Evolutionary conservation across 2,329 filamentous ascomycete genomes (phyloP), one percentile per base, ranked within the genome.

Genomic region (Diaporthe sp.): DNA sequence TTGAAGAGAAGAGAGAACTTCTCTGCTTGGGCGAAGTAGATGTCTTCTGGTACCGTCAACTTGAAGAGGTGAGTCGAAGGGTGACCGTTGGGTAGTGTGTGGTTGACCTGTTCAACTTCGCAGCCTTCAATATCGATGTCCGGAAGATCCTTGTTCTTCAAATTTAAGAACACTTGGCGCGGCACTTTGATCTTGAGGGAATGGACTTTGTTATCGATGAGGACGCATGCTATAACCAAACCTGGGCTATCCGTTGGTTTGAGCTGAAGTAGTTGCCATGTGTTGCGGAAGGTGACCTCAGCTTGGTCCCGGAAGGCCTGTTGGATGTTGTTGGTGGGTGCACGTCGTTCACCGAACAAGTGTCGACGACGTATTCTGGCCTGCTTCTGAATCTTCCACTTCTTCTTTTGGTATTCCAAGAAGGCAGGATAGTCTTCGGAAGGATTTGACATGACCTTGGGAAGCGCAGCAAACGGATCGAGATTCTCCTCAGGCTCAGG

Each of bases 321-420:
- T 78, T 92, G 90, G 78, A 93, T 89, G 76, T 91, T 91, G 80
- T 84, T 89, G 54, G 89, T 89, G 73, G 92, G 93, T 15, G 87
- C 86, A 75, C 92, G 90, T 74, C 93, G 92, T 80, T 99, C 96
- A 75, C 97, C 97, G 80, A 99, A 99, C 0, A 99, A 87, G 82
- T 99, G 97, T 66, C 96, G 91, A 77, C 97, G 90, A 57, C 96
- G 92, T 75, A 93, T 89, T 30, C 97, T 92, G 45, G 96, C 95
- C 82, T 97, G 94, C 81, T 95, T 97, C 82, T 99, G 97, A 50
- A 98, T 93, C 86, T 96, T 98, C 97, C 97, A 99, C 84, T 99
- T 99, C 85, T 96, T 92, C 84, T 99, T 99, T 82, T 99, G 97
- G 80, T 98, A 98, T 80, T 93, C 89, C 71, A 99, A 83, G 87